Base-by-base conservation (phyloP, 768 basidiomycete species). In the Leucosporidium scottii region DNA sequence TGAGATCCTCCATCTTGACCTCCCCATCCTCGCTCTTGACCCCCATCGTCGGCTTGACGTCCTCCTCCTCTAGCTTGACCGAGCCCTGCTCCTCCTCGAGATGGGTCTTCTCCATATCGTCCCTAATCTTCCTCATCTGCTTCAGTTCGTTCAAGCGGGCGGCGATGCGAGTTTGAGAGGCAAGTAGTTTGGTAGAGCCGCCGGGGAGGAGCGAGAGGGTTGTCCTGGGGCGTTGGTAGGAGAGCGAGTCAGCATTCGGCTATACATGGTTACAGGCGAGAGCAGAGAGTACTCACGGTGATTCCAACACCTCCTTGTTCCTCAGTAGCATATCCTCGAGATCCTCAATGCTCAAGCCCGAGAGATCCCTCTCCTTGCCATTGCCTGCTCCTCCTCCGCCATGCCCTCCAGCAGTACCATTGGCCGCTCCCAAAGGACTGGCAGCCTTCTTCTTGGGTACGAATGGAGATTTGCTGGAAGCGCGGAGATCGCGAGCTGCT, bases 351-450 rank as follows among this genome's bases (percentile, higher is more conserved):
- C 58, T 36, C 27, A 62, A 48, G 1, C 12, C 21, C 10, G 34
- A 18, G 54, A 72, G 53, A 51, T 68, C 70, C 27, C 67, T 57
- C 21, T 72, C 70, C 50, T 68, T 68, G 34, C 67, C 67, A 0
- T 27, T 25, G 21, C 21, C 55, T 27, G 50, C 21, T 17, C 27
- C 50, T 51, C 27, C 23, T 51, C 27, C 23, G 8, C 50, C 10
- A 10, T 34, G 34, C 34, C 34, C 34, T 34, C 34, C 34, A 34
- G 5, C 50, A 9, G 50, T n/a, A 51, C 17, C 50, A 15, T 51
- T 51, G 8, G 3, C 2, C 39, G 15, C 39, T 10, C 39, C 39
- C 39, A 44, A 15, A 44, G 39, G 39, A 44, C 39, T 44, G 15
- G 39, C 39, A 15, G 44, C 44, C 30, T 57, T 36, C 55, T 62